Evolutionary conservation across 2,329 filamentous ascomycete genomes (phyloP), one percentile per base, ranked within the genome.

Genomic region (Berkeleyomyces basicola): DNA sequence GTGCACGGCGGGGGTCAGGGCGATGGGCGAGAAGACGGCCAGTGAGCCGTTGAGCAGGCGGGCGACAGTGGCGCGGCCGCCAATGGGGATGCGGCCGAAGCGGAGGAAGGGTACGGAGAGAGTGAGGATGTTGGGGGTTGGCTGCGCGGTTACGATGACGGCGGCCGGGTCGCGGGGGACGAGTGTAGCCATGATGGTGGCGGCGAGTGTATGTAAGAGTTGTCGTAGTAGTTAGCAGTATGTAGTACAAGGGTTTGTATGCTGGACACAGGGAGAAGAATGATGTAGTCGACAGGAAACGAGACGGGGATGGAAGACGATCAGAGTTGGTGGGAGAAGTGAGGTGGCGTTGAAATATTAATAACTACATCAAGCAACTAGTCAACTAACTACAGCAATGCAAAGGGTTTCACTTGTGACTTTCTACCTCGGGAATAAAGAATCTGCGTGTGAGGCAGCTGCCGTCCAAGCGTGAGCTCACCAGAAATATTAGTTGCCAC

Each of bases 1-100:
- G 66, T 79, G 83, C 46, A 90, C 84, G 64, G 86, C 83, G 2
- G 85, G 80, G 2, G 91, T 97, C 63, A 96, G 80, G 11, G 86
- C 87, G 23, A 93, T 88, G 16, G 93, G 93, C 0, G 90, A 96
- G 80, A 96, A 96, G 72, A 96, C 85, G 67, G 90, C 88, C 47
- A 97, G 82, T 55, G 81, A 77, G 63, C 90, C 90, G 7, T 84
- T 85, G 64, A 83, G 80, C 68, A 99, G 82, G 68, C 85, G 87
- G 65, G 95, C 90, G 65, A 96, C 78, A 4, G 93, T 97, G 66
- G 83, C 91, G 70, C 93, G 81, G 55, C 90, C 92, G 63, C 93
- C 93, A 69, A 99, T 79, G 70, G 89, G 89, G 69, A 96, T 74
- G 59, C 76, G 78, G 59, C 90, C 90, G 69, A 88, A 88, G 57